Conservation (phyloP, 345 rosid genomes). For the Excoecaria agallocha region DNA sequence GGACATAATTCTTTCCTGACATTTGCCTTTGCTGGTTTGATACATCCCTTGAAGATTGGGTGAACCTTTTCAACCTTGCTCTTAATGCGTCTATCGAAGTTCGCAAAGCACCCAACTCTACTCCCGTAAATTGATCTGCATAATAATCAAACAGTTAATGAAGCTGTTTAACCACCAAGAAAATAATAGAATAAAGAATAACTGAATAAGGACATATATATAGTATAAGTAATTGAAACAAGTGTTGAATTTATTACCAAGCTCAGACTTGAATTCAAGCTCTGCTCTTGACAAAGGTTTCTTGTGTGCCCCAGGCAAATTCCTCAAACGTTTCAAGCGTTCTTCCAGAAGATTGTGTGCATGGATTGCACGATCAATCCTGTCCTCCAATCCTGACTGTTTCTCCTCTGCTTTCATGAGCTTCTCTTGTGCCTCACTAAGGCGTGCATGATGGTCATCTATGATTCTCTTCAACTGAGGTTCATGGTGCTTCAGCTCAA, state of each 20-base stretch:
- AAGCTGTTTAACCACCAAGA: neutral
- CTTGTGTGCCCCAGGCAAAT: constrained; percentile 69
- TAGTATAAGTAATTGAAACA: neutral
- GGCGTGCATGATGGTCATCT: constrained; percentile 64
- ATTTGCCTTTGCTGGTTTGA: constrained; percentile 40
- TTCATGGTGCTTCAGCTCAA: constrained; percentile 84
- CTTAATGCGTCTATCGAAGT: constrained; percentile 63
- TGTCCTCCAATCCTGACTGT: constrained; percentile 56
- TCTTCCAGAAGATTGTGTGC: constrained; percentile 54
- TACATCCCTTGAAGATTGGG: constrained; percentile 38
- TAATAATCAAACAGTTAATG: constrained; percentile 14
- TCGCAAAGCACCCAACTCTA: constrained; percentile 69
- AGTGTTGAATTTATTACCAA: constrained; percentile 47
- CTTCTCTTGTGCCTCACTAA: constrained; percentile 58
- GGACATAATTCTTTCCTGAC: constrained; percentile 36
- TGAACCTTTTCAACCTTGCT: constrained; percentile 58
- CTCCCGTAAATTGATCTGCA: constrained; percentile 62
- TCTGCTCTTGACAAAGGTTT: constrained; percentile 91
- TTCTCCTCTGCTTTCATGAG: constrained; percentile 62
- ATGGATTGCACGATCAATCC: constrained; percentile 45
- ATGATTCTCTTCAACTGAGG: constrained; percentile 77
- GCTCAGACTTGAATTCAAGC: constrained; percentile 71
- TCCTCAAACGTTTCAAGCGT: constrained; percentile 59
- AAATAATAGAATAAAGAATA: neutral
- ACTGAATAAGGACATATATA: neutral